Percentiles rank a stretch among this genome's conserved stretches.
Conservation (phyloP, 2,329 filamentous ascomycete genomes). For the Dactylellina sp. region DNA sequence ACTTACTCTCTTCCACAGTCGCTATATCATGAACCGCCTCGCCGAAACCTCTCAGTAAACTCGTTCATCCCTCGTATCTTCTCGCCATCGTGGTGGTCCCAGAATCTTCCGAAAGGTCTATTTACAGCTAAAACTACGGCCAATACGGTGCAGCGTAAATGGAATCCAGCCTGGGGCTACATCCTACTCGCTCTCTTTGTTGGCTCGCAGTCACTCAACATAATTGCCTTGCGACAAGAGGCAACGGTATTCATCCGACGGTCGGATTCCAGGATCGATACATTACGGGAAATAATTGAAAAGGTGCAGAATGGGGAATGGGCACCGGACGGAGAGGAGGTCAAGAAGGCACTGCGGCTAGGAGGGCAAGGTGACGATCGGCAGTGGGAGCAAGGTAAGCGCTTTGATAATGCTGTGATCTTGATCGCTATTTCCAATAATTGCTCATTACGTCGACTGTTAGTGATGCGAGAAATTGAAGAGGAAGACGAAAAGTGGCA, state of each 20-base stretch:
- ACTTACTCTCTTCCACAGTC: conserved; percentile 28
- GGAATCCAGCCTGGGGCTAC: conserved; percentile 55
- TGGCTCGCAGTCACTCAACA: conserved; percentile 94
- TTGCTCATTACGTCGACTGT: not conserved
- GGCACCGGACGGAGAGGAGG: conserved; percentile 72
- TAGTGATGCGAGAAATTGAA: conserved; percentile 76
- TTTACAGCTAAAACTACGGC: conserved; percentile 19
- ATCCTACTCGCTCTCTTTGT: conserved; percentile 79
- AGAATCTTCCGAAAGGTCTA: conserved; percentile 42
- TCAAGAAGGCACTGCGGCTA: conserved; percentile 82
- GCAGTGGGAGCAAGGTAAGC: conserved; percentile 87
- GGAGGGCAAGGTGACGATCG: conserved; percentile 78
- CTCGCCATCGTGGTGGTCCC: conserved; percentile 51
- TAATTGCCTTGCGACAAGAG: conserved; percentile 83
- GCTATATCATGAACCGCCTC: conserved; percentile 24
- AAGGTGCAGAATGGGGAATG: conserved; percentile 77
- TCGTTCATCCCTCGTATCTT: conserved; percentile 53
- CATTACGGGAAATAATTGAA: conserved; percentile 80
- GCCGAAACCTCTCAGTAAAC: conserved; percentile 44
- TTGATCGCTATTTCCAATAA: conserved; percentile 23
- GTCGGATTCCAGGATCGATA: conserved; percentile 80
- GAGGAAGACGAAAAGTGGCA: conserved; percentile 71
- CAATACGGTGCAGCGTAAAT: conserved; percentile 21
- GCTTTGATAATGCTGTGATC: conserved; percentile 12
- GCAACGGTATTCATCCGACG: conserved; percentile 78